Percentiles rank a stretch among this genome's conserved stretches.
phyloP scores from a whole-genome alignment of 331 rosid species.

The Erythrophleum ivorense region DNA sequence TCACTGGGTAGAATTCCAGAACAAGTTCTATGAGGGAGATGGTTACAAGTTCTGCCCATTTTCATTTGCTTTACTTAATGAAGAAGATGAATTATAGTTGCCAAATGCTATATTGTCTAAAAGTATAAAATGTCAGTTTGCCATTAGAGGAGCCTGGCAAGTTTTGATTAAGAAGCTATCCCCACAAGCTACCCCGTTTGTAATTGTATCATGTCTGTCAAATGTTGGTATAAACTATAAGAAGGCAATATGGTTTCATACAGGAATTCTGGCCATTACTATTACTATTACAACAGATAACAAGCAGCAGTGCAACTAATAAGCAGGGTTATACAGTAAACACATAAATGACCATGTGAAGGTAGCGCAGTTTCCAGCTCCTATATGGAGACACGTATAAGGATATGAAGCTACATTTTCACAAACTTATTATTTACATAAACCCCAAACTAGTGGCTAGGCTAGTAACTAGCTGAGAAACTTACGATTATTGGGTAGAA shows the following conservation, averaged over 20 bases:
- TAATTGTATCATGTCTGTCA: background rate
- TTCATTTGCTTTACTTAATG: conserved; percentile 54
- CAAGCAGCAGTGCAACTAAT: conserved; percentile 14
- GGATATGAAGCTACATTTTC: background rate
- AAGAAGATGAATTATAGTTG: conserved; percentile 59
- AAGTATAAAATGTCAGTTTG: conserved; percentile 24
- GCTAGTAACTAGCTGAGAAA: conserved; percentile 2
- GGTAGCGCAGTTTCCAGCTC: conserved; percentile 30
- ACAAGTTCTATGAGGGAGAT: conserved; percentile 91
- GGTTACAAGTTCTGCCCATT: conserved; percentile 83
- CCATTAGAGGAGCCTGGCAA: conserved; percentile 17
- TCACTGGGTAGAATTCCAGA: conserved; percentile 98
- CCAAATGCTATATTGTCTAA: background rate
- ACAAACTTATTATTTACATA: conserved; percentile 47
- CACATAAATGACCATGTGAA: conserved; percentile 6
- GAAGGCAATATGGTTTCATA: background rate
- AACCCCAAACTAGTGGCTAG: background rate
- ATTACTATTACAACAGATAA: conserved; percentile 1
- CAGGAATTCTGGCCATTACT: conserved; percentile 9
- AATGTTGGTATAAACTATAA: background rate
- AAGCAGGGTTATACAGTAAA: conserved; percentile 11
- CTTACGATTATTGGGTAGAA: conserved; percentile 35
- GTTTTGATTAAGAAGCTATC: conserved; percentile 5
- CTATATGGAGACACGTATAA: background rate
- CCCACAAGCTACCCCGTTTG: conserved; percentile 6